Conservation (phyloP, 352 stramenopile species). For the Globisporangium barbulae region DNA sequence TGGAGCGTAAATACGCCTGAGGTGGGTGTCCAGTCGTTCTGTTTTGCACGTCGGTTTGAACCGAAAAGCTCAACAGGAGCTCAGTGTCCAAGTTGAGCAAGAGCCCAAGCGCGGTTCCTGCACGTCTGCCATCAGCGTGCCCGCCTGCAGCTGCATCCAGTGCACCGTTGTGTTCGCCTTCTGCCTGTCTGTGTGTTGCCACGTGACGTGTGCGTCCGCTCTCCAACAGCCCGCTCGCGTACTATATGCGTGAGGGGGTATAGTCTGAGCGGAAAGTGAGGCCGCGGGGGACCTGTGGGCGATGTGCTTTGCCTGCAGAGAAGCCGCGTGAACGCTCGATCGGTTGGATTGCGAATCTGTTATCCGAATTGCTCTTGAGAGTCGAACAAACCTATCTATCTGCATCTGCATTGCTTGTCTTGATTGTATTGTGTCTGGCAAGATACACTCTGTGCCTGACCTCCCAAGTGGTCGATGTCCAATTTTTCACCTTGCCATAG, state of each 20-base stretch:
- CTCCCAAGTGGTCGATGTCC: slow-evolving; percentile 70
- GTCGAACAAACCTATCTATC: slow-evolving; percentile 31
- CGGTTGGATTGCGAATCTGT: slow-evolving; percentile 16
- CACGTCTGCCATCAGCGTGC: too few relatives aligned
- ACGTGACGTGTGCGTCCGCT: slow-evolving; percentile 26
- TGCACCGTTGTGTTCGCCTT: not conserved
- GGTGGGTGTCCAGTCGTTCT: slow-evolving; percentile 31
- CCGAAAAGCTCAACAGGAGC: not conserved
- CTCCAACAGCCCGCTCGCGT: slow-evolving; percentile 65
- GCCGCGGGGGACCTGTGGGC: slow-evolving; percentile 23
- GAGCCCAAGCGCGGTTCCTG: not conserved
- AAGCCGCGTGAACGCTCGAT: slow-evolving; percentile 30
- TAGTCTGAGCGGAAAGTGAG: slow-evolving; percentile 77
- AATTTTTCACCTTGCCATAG: slow-evolving; percentile 86
- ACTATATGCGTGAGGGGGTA: slow-evolving; percentile 63
- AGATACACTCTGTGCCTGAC: slow-evolving; percentile 88
- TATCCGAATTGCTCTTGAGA: slow-evolving; percentile 25
- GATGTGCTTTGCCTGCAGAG: slow-evolving; percentile 28
- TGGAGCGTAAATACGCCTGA: slow-evolving; percentile 18
- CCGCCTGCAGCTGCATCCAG: not conserved
- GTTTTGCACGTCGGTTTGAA: not conserved
- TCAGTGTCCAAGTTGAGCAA: slow-evolving; percentile 16
- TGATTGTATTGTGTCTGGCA: slow-evolving; percentile 31
- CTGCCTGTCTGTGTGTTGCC: not conserved
- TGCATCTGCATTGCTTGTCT: slow-evolving; percentile 12